Evolutionary conservation across 192 early-diverging fungal species (phyloP).

Genomic region (Rhizophagus clarus): DNA sequence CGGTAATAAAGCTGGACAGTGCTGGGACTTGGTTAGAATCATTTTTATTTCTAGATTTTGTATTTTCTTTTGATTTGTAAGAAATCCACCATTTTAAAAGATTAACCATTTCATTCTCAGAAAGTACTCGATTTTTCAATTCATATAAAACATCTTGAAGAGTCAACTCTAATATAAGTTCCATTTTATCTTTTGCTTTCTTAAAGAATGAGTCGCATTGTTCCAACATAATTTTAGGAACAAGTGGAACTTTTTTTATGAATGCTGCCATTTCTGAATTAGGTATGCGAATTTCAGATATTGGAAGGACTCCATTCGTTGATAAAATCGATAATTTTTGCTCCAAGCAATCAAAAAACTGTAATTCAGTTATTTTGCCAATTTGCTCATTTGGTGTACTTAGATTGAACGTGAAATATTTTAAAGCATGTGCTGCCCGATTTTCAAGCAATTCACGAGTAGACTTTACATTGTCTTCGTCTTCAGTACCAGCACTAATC

Average conservation of each 20-base stretch:
- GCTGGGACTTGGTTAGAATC: too few species aligned
- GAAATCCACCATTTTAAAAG: constrained; percentile 81
- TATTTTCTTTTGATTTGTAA: constrained; percentile 37
- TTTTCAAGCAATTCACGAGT: constrained; percentile 37
- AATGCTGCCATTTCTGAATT: constrained; percentile 60
- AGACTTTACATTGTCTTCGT: constrained; percentile 43
- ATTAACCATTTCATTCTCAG: constrained; percentile 59
- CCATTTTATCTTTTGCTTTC: constrained; percentile 42
- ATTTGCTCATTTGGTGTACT: constrained; percentile 75
- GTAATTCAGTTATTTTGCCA: constrained; percentile 55
- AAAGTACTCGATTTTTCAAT: constrained; percentile 57
- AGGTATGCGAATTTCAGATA: constrained; percentile 59
- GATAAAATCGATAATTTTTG: constrained; percentile 63
- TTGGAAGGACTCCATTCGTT: constrained; percentile 59
- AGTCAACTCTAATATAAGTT: constrained; percentile 46
- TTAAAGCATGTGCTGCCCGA: constrained; percentile 66
- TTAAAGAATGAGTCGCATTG: constrained; percentile 58
- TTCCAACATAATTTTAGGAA: constrained; percentile 53
- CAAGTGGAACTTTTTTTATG: constrained; percentile 63
- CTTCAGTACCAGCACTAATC: not conserved
- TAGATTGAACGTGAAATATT: constrained; percentile 64
- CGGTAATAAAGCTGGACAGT: too few species aligned
- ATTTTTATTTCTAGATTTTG: too few species aligned
- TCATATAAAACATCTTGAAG: constrained; percentile 71
- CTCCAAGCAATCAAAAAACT: constrained; percentile 59